These are phyloP conservation scores for Sporothrix curviconia DNA, from an alignment of 2,329 filamentous ascomycete genomes.

Conservation along the genomic window DNA sequence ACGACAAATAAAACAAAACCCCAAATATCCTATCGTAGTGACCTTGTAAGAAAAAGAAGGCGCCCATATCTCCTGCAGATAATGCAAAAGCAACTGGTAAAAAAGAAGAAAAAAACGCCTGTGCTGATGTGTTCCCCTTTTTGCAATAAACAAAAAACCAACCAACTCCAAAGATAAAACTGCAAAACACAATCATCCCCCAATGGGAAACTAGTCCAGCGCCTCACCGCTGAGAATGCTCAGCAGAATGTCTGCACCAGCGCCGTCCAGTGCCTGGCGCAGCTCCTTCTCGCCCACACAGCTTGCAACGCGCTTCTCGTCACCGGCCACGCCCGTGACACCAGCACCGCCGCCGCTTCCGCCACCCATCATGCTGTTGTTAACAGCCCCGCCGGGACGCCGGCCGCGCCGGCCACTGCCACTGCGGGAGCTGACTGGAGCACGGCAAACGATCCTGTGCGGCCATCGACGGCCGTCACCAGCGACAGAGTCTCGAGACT, in stretches of 20 bases:
- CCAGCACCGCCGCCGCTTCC: constrained; percentile 60
- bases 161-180: not conserved
- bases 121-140: not conserved
- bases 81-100: too few species aligned
- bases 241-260: constrained; percentile 54
- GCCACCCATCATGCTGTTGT: constrained; percentile 29
- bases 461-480: constrained; percentile 63
- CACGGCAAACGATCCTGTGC: constrained; percentile 58
- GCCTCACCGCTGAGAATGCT: constrained; percentile 57
- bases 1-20: too few species aligned
- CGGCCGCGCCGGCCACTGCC: constrained; percentile 31
- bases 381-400: constrained; percentile 32
- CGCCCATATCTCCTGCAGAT: too few species aligned
- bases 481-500: constrained; percentile 85
- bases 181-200: not conserved
- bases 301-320: constrained; percentile 74
- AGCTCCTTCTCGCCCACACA: constrained; percentile 77
- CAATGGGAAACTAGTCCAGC: constrained; percentile 39
- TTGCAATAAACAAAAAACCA: not conserved
- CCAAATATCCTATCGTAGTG: too few species aligned
- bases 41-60: too few species aligned
- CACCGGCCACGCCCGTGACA: constrained; percentile 49
- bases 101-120: not conserved
- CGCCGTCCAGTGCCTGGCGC: constrained; percentile 58
- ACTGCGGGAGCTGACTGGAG: constrained; percentile 64